phyloP scores from a whole-genome alignment of 306 rosid genomes.

The Benincasa hispida region DNA sequence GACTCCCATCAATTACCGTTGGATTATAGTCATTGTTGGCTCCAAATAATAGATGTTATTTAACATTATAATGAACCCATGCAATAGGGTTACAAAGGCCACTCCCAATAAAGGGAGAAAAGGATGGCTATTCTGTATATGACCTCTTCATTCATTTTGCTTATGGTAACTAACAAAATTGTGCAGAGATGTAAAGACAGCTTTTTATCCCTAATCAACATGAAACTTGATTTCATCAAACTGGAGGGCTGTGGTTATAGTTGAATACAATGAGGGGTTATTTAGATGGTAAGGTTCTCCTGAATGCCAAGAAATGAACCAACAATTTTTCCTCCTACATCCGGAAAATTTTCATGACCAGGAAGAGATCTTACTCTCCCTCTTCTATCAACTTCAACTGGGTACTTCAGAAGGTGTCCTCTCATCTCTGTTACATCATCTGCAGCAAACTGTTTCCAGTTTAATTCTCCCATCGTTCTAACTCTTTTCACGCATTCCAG shows the following conservation, averaged over 20 bases:
- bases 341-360: constrained; percentile 76
- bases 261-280: neutral
- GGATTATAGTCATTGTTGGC: no score
- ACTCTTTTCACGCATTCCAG: constrained; percentile 72
- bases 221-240: no score
- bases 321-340: constrained; percentile 73
- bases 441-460: constrained; percentile 74
- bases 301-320: constrained; percentile 91
- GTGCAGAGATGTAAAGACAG: neutral
- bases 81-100: neutral
- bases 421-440: constrained; percentile 61
- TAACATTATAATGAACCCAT: neutral
- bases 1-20: neutral
- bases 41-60: neutral
- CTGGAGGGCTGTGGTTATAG: no score
- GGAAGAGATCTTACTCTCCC: constrained; percentile 74
- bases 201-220: neutral
- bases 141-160: neutral
- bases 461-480: constrained; percentile 52
- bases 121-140: neutral
- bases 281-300: constrained; percentile 80
- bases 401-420: constrained; percentile 83
- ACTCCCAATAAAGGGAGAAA: neutral
- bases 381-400: constrained; percentile 59
- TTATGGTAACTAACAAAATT: neutral